A percentile compares a stretch with the other conserved stretches of the same genome.
These are phyloP conservation scores for Uncinocarpus reesii DNA, from an alignment of 2,329 filamentous ascomycete genomes.

Conservation along the genomic window DNA sequence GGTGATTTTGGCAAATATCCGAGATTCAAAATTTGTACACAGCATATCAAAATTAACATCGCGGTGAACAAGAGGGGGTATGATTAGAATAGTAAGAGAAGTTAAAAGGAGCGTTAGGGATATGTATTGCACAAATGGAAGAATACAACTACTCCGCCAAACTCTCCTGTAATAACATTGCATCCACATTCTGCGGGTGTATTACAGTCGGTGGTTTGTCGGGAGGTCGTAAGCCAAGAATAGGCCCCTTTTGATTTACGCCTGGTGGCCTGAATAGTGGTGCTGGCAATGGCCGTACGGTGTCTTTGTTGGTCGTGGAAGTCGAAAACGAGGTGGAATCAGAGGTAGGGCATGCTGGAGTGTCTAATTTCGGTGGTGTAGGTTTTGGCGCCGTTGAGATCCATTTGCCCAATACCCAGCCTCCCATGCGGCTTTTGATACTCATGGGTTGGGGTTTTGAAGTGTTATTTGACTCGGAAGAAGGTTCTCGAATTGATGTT, in stretches of 20 bases:
- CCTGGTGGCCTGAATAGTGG: slow-evolving; percentile 49
- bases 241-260: slow-evolving; percentile 67
- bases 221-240: slow-evolving; percentile 58
- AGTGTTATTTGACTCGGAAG: slow-evolving; percentile 51
- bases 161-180: slow-evolving; percentile 51
- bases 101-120: background rate
- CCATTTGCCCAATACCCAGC: slow-evolving; percentile 13
- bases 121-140: background rate
- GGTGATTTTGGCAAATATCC: background rate
- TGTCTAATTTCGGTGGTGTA: background rate
- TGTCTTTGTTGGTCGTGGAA: background rate
- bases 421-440: slow-evolving; percentile 14
- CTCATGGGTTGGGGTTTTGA: slow-evolving; percentile 25
- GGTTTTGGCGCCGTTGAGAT: background rate
- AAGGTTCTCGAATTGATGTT: slow-evolving; percentile 19
- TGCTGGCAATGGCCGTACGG: slow-evolving; percentile 19
- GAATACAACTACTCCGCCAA: slow-evolving; percentile 38
- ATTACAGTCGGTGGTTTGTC: slow-evolving; percentile 48
- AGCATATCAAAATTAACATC: too few relatives aligned
- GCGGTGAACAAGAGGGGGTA: slow-evolving; percentile 3
- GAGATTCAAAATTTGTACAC: background rate
- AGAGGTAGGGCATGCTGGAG: background rate
- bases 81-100: background rate
- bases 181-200: slow-evolving; percentile 49
- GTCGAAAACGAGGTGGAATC: slow-evolving; percentile 1